A percentile compares a stretch with the other conserved stretches of the same genome.
phyloP scores from a whole-genome alignment of 352 stramenopile species.

The Aphanomyces astaci region DNA sequence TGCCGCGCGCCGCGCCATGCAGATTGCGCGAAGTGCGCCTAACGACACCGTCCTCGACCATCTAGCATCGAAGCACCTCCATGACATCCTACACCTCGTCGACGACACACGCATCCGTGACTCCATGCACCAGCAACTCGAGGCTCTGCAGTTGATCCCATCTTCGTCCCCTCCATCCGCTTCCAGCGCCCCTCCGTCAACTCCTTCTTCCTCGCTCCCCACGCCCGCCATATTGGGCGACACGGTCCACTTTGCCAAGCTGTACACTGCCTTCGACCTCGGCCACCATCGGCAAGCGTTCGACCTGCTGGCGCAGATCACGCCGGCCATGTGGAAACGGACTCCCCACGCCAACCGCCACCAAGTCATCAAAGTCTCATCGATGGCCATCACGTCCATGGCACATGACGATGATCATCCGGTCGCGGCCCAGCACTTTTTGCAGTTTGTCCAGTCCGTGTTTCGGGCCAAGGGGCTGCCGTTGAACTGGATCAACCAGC shows the following conservation, averaged over 20 bases:
- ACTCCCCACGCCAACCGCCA: background rate
- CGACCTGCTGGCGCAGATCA: background rate
- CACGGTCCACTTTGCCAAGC: background rate
- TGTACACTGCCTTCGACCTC: constrained; percentile 6
- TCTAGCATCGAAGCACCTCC: background rate
- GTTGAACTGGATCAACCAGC: constrained; percentile 13
- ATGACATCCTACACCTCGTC: background rate
- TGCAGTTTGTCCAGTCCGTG: background rate
- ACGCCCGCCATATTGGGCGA: background rate
- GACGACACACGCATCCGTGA: background rate
- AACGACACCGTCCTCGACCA: background rate
- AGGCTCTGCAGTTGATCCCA: background rate
- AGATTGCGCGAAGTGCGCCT: background rate
- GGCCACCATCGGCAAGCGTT: constrained; percentile 8
- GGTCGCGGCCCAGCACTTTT: background rate
- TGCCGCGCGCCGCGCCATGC: background rate
- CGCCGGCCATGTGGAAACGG: constrained; percentile 12
- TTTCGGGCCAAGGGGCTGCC: constrained; percentile 3
- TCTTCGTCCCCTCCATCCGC: background rate
- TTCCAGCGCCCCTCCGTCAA: background rate
- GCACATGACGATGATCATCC: background rate
- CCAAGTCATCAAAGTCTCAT: constrained; percentile 2
- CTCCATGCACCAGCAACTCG: background rate
- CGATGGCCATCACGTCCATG: background rate
- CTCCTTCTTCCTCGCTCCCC: background rate